Conservation (phyloP, 2,329 filamentous ascomycete genomes). For the Xylaria sp. region DNA sequence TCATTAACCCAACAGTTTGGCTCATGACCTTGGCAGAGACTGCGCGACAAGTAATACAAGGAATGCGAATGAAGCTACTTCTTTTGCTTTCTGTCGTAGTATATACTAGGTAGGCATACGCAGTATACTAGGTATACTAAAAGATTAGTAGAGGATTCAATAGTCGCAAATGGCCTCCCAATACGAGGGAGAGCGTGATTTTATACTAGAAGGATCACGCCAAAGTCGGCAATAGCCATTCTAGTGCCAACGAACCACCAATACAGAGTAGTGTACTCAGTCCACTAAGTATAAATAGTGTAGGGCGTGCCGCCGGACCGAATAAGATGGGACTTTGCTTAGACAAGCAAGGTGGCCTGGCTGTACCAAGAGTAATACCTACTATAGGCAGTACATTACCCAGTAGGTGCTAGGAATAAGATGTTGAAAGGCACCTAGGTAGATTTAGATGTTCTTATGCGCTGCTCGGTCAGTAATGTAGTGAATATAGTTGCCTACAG, state of each 20-base stretch:
- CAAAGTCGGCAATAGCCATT: background rate
- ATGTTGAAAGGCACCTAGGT: slow-evolving; percentile 11
- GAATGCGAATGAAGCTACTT: background rate
- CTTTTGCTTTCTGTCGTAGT: background rate
- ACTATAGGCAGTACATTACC: too few relatives aligned
- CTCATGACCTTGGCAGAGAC: background rate
- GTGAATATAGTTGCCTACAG: too few relatives aligned
- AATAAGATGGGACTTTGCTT: background rate
- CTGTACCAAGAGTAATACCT: too few relatives aligned
- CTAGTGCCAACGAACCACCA: too few relatives aligned
- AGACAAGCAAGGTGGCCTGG: background rate
- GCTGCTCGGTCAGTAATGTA: background rate
- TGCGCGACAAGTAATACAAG: background rate
- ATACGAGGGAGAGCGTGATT: background rate
- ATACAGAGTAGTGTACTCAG: too few relatives aligned
- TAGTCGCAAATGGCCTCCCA: background rate
- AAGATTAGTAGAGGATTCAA: background rate
- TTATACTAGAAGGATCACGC: background rate
- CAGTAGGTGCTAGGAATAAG: slow-evolving; percentile 23
- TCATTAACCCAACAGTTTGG: background rate
- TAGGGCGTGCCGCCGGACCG: background rate
- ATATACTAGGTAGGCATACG: too few relatives aligned
- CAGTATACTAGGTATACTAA: too few relatives aligned
- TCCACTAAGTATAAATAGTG: background rate
- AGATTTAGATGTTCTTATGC: slow-evolving; percentile 11